phyloP scores from a whole-genome alignment of 1,284 basidiomycete genomes.

The Apiotrichum gracile region DNA sequence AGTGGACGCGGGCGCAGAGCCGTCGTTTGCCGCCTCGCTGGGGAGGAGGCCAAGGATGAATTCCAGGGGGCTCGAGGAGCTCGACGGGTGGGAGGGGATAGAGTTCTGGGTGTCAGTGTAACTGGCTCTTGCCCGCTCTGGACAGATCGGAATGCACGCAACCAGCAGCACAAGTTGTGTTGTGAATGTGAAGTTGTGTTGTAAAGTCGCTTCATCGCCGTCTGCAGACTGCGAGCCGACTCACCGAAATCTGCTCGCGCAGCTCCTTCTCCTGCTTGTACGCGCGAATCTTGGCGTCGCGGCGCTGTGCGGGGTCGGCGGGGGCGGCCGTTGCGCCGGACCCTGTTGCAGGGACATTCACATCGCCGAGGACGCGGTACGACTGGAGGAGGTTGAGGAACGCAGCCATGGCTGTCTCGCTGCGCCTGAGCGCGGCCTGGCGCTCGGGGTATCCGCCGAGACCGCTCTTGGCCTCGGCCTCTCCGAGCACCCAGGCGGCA shows the following conservation, averaged over 20 bases:
- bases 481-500: conserved; percentile 65
- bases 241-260: conserved; percentile 61
- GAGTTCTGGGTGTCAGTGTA: conserved; percentile 49
- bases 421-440: conserved; percentile 54
- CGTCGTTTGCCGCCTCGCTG: background rate
- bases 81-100: conserved; percentile 50
- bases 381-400: conserved; percentile 59
- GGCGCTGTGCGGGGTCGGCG: conserved; percentile 60
- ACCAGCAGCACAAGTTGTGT: no score
- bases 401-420: conserved; percentile 57
- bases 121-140: background rate
- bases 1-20: conserved; percentile 24
- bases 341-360: conserved; percentile 47
- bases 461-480: conserved; percentile 64
- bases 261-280: conserved; percentile 78
- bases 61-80: conserved; percentile 34
- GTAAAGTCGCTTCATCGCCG: no score
- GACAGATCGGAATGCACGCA: no score
- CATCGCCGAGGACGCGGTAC: conserved; percentile 64
- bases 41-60: conserved; percentile 34
- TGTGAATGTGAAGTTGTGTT: no score
- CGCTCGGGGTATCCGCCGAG: conserved; percentile 53
- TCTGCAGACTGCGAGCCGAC: no score
- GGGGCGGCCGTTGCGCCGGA: conserved; percentile 51
- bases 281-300: conserved; percentile 82